phyloP scores from a whole-genome alignment of 768 basidiomycete genomes.

The Macrolepiota dolichaula region DNA sequence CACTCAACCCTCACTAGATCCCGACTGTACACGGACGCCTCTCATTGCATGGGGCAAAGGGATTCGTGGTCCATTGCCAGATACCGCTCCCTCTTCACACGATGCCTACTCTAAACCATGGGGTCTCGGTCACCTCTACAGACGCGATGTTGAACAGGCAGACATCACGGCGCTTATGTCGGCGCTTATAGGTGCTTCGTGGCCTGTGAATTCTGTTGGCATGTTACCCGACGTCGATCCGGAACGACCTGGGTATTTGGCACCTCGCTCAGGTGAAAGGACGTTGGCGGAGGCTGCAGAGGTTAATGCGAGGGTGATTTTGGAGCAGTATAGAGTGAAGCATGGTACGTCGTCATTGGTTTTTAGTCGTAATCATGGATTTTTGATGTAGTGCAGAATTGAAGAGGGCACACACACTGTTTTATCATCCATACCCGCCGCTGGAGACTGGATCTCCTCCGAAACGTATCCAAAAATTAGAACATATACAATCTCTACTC shows the following conservation, averaged over 20 bases:
- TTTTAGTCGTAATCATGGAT: not conserved
- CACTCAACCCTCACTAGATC: slow-evolving; percentile 43
- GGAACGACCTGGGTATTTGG: slow-evolving; percentile 54
- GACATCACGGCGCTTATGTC: slow-evolving; percentile 81
- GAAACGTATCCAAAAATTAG: slow-evolving; percentile 23
- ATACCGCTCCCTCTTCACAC: slow-evolving; percentile 55
- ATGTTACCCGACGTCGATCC: slow-evolving; percentile 75
- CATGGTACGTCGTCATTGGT: slow-evolving; percentile 46
- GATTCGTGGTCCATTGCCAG: slow-evolving; percentile 63
- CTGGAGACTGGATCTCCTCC: slow-evolving; percentile 38
- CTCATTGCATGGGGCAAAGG: slow-evolving; percentile 82
- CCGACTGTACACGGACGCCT: slow-evolving; percentile 85
- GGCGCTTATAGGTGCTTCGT: slow-evolving; percentile 62
- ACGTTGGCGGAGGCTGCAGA: slow-evolving; percentile 51
- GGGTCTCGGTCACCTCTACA: slow-evolving; percentile 52
- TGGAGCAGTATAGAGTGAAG: slow-evolving; percentile 78
- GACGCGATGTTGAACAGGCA: slow-evolving; percentile 81
- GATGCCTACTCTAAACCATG: slow-evolving; percentile 69
- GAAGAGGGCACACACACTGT: slow-evolving; percentile 53
- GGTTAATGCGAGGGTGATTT: slow-evolving; percentile 66
- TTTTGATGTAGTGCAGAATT: slow-evolving; percentile 38
- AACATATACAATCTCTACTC: slow-evolving; percentile 45
- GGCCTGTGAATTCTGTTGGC: slow-evolving; percentile 83
- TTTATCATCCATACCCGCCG: slow-evolving; percentile 58
- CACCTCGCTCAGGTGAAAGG: slow-evolving; percentile 41